Evolutionary conservation across 1,284 basidiomycete genomes (phyloP).

Genomic region (Pseudozyma tsukubaensis): DNA sequence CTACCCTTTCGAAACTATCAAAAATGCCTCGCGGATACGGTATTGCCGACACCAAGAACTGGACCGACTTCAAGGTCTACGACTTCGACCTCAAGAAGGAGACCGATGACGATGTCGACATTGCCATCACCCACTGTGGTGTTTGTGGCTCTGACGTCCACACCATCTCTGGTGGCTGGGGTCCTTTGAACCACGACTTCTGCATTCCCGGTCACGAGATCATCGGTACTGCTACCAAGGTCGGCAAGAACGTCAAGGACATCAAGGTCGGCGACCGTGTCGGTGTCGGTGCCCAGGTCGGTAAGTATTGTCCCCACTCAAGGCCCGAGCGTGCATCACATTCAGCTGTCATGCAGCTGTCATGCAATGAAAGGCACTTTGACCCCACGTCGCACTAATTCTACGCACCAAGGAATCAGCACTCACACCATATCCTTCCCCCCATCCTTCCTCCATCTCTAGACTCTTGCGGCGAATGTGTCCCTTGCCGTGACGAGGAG

Average conservation of each 20-base stretch:
- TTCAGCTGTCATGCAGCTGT: no score
- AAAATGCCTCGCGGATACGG: conserved; percentile 64
- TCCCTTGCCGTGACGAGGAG: conserved; percentile 72
- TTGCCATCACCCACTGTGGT: conserved; percentile 65
- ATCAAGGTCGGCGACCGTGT: conserved; percentile 77
- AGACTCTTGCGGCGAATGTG: conserved; percentile 68
- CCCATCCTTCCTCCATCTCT: conserved; percentile 71
- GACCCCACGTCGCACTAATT: no score
- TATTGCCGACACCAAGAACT: conserved; percentile 64
- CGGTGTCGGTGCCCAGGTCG: conserved; percentile 76
- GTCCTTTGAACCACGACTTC: conserved; percentile 61
- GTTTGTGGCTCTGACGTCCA: conserved; percentile 62
- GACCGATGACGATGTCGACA: conserved; percentile 62
- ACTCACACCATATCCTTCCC: no score
- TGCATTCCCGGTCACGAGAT: conserved; percentile 75
- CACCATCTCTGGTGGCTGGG: conserved; percentile 67
- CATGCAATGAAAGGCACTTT: no score
- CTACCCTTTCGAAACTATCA: background rate
- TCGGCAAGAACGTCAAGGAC: conserved; percentile 72
- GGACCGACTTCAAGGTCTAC: conserved; percentile 67
- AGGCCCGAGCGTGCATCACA: no score
- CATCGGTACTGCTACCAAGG: conserved; percentile 72
- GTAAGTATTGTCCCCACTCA: background rate
- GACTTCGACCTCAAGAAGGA: conserved; percentile 67
- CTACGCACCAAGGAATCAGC: no score